Base-by-base conservation (phyloP, 73 alveolate species). In the Urostyla sp. region DNA sequence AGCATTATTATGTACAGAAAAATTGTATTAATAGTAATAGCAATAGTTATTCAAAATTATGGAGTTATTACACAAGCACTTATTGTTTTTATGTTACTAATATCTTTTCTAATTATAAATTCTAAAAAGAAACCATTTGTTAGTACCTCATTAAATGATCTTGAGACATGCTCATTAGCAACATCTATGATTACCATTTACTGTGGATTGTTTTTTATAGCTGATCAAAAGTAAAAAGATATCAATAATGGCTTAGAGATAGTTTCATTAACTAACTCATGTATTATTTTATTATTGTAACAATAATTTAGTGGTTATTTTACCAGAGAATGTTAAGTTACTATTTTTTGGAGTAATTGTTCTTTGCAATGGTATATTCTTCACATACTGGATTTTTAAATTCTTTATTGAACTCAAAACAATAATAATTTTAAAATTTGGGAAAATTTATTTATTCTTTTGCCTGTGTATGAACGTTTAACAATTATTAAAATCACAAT, bases 181-280 rank as follows among this genome's bases (percentile, higher is more conserved):
- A 44, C 75, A 3, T 83, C 84, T 8, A 57, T 67, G 52, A 32
- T 76, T 11, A 36, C 92, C 2, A 57, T 83, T 0, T 83, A 83
- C 37, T 75, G 88, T 27, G 92, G 92, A 6, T 28, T 83, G 8
- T 83, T 72, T 30, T 83, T 34, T 40, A 49, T 83, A 0, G 46
- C 88, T 6, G 86, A 82, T 31, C n/a, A n/a, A n/a, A n/a, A n/a
- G n/a, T 43, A 46, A 37, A 38, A 58, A 51, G 24, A 13, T n/a
- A 13, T 44, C 35, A 24, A n/a, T n/a, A n/a, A n/a, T n/a, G 84
- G 84, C 0, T 79, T 60, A 44, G 31, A 53, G 1, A 24, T 46
- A 0, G 44, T 26, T 15, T 16, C 61, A 6, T 30, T 79, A 79
- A 79, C 50, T 58, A 79, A 6, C 34, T 79, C 69, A 83, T 63